Conservation (phyloP, 768 basidiomycete species). For the Mycena polygramma region DNA sequence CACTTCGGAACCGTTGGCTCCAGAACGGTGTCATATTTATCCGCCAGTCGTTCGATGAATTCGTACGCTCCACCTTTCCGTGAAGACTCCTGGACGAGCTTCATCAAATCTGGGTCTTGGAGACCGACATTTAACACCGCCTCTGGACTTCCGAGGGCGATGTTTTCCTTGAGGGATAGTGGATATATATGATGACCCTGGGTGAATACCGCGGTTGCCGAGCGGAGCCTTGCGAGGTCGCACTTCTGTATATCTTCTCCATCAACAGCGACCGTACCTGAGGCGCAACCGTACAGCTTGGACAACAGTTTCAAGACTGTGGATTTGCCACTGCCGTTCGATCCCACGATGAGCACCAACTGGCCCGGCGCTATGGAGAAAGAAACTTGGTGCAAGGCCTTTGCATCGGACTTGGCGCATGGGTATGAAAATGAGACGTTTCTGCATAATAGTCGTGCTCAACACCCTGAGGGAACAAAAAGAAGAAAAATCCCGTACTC, state of each 20-base stretch:
- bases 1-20: conserved; percentile 30
- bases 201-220: conserved; percentile 54
- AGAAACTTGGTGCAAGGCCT: conserved; percentile 49
- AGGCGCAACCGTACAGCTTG: conserved; percentile 46
- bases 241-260: conserved; percentile 49
- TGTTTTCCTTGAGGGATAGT: conserved; percentile 54
- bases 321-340: conserved; percentile 60
- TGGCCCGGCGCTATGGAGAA: conserved; percentile 55
- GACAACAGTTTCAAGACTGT: conserved; percentile 58
- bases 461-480: neutral
- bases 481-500: conserved; percentile 40
- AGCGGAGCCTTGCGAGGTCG: conserved; percentile 46
- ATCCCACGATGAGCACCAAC: conserved; percentile 61
- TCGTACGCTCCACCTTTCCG: conserved; percentile 23
- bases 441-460: conserved; percentile 43
- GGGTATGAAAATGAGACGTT: conserved; percentile 56
- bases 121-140: neutral
- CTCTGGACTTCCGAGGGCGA: conserved; percentile 33
- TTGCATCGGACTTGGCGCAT: conserved; percentile 8
- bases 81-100: conserved; percentile 20
- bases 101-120: no score
- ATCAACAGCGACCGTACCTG: conserved; percentile 56
- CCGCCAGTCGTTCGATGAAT: conserved; percentile 31
- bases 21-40: conserved; percentile 1
- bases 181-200: conserved; percentile 55